Conservation (phyloP, 176 grass and related monocot species). For the Ensete ventricosum region DNA sequence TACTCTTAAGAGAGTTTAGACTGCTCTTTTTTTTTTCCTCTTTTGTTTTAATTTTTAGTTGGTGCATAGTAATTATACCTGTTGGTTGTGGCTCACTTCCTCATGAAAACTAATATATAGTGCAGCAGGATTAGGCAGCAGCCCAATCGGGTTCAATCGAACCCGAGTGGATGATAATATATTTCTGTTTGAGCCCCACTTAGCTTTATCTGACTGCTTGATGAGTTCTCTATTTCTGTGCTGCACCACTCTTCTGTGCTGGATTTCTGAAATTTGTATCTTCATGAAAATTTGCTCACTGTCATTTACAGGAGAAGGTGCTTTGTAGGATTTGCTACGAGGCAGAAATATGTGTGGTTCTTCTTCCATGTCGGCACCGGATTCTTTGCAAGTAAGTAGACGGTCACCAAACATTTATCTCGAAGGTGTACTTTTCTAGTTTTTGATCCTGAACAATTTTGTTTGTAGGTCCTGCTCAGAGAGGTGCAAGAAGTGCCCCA, state of each 20-base stretch:
- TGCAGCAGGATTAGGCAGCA: too few species aligned
- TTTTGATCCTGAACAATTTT: not conserved
- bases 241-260: too few species aligned
- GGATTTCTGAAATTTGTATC: not conserved
- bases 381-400: constrained; percentile 86
- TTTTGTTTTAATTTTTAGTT: too few species aligned
- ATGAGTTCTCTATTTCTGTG: too few species aligned
- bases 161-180: too few species aligned
- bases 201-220: not conserved
- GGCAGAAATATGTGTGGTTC: constrained; percentile 90
- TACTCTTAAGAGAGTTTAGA: too few species aligned
- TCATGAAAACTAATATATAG: too few species aligned
- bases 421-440: not conserved
- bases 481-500: constrained; percentile 97
- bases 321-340: constrained; percentile 97
- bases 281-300: not conserved
- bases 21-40: too few species aligned
- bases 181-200: too few species aligned
- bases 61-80: too few species aligned
- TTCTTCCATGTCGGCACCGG: constrained; percentile 89
- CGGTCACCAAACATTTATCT: not conserved
- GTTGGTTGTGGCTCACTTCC: too few species aligned
- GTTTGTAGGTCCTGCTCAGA: constrained; percentile 59
- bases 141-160: too few species aligned
- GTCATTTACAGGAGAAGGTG: constrained; percentile 71